Conservation (phyloP, 345 rosid species). For the Litchi chinensis region DNA sequence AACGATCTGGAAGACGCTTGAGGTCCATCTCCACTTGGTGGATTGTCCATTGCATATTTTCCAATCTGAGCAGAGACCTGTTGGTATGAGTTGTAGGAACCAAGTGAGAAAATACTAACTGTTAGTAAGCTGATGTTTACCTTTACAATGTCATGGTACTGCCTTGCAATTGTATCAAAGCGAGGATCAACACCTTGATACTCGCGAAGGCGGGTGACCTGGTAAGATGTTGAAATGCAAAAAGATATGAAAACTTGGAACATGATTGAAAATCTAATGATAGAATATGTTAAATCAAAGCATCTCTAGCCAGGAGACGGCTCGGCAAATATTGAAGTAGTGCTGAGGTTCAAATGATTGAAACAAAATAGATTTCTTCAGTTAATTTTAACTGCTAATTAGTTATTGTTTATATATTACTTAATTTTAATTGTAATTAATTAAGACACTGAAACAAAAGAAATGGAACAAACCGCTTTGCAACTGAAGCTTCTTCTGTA, state of each 20-base stretch:
- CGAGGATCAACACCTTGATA: constrained; percentile 98
- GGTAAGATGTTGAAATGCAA: constrained; percentile 13
- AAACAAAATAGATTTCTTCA: too few relatives aligned
- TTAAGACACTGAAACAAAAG: neutral
- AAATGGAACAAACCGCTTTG: constrained; percentile 81
- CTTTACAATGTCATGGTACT: constrained; percentile 93
- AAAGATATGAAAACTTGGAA: constrained; percentile 4
- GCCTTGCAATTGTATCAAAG: constrained; percentile 87
- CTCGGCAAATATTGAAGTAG: neutral
- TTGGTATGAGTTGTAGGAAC: constrained; percentile 20
- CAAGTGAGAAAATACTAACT: neutral
- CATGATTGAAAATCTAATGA: neutral
- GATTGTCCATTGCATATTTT: constrained; percentile 96
- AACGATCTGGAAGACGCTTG: constrained; percentile 61
- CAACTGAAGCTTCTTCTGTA: constrained; percentile 92
- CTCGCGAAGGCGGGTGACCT: constrained; percentile 94
- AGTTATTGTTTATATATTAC: too few relatives aligned
- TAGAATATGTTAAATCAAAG: neutral
- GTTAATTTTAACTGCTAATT: too few relatives aligned
- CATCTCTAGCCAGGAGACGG: neutral
- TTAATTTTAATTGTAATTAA: neutral
- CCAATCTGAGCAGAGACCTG: constrained; percentile 64
- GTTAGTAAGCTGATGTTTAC: constrained; percentile 32
- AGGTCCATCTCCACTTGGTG: constrained; percentile 95
- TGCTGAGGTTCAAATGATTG: neutral